phyloP scores from a whole-genome alignment of 257 asterid genomes.

The Penstemon barbatus region DNA sequence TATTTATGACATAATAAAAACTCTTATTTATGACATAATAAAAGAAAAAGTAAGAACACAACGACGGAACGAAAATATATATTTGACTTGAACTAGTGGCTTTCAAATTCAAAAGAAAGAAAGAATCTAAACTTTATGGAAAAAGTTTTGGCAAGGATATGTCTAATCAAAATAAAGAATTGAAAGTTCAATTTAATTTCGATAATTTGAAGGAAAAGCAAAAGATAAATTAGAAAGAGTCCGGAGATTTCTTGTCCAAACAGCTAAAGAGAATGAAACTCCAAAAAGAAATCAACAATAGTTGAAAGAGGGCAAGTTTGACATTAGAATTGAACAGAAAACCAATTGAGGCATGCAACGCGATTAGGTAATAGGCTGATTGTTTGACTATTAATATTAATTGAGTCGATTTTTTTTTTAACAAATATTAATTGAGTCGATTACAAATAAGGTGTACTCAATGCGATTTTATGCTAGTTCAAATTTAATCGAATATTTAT shows the following conservation, averaged over 20 bases:
- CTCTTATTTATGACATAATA: too few species aligned
- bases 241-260: slow-evolving; percentile 4
- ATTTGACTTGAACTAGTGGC: not conserved
- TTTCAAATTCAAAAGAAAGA: not conserved
- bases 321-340: slow-evolving; percentile 31
- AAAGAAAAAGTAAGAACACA: too few species aligned
- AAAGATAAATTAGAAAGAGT: not conserved
- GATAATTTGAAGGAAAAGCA: not conserved
- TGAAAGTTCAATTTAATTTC: slow-evolving; percentile 16
- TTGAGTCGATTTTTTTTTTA: not conserved
- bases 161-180: not conserved
- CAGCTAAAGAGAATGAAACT: slow-evolving; percentile 19
- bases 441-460: not conserved
- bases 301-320: slow-evolving; percentile 29
- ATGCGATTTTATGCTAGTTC: too few species aligned
- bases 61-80: not conserved
- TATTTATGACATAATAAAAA: too few species aligned
- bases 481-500: too few species aligned
- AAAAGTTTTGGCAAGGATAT: not conserved
- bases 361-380: not conserved
- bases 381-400: too few species aligned
- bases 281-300: slow-evolving; percentile 3
- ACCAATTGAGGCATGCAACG: not conserved
- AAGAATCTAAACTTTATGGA: not conserved
- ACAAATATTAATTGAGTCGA: not conserved